Evolutionary conservation across 257 asterid genomes (phyloP).

Genomic region (Cordia subcordata): DNA sequence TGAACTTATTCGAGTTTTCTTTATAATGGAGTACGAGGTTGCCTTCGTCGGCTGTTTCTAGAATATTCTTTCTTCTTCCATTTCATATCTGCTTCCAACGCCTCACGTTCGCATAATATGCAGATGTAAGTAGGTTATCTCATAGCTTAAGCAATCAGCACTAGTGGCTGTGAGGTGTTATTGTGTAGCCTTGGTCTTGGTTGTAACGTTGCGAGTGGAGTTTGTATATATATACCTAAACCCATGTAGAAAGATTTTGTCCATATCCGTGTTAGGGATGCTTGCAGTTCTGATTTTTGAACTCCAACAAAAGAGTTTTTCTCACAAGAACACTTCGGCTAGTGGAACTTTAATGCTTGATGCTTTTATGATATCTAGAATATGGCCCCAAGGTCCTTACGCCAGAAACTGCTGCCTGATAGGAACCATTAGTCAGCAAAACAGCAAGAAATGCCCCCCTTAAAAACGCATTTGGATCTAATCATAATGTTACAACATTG

Average conservation of each 20-base stretch:
- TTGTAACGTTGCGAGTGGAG: constrained; percentile 19
- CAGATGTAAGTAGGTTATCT: constrained; percentile 20
- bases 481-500: too few species aligned
- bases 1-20: constrained; percentile 10
- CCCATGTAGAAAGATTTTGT: constrained; percentile 16
- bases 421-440: too few species aligned
- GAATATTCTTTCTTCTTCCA: constrained; percentile 9
- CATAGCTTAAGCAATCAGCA: constrained; percentile 25
- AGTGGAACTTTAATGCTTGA: too few species aligned
- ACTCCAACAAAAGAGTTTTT: neutral
- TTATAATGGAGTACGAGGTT: constrained; percentile 12
- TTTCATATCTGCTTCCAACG: too few species aligned
- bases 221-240: constrained; percentile 31
- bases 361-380: too few species aligned
- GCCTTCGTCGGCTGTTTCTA: constrained; percentile 12
- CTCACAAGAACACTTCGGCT: too few species aligned
- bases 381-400: too few species aligned
- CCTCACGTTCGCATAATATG: constrained; percentile 13
- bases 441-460: too few species aligned
- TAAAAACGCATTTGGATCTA: too few species aligned
- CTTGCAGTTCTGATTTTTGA: neutral
- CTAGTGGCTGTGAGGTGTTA: constrained; percentile 23
- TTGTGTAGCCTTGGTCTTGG: constrained; percentile 12
- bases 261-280: constrained; percentile 2
- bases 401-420: too few species aligned